Percentiles rank a stretch among this genome's conserved stretches.
phyloP scores from a whole-genome alignment of 2,329 filamentous ascomycete species.

The Ceratocystis destructans region DNA sequence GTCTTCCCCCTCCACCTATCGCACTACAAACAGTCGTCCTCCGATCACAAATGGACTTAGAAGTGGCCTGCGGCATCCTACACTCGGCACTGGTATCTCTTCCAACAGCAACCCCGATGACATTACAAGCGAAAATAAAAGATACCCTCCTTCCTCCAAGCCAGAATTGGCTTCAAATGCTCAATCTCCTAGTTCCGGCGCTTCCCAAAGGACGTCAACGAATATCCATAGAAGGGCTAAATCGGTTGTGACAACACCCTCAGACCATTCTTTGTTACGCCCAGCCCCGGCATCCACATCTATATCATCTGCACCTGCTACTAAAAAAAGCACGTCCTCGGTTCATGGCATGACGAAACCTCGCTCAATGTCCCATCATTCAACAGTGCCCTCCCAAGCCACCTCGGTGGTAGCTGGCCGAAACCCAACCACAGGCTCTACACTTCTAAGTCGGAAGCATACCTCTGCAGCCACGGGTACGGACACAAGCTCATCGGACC shows the following conservation, averaged over 20 bases:
- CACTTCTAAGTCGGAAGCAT: not conserved
- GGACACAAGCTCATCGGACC: not conserved
- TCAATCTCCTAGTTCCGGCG: not conserved
- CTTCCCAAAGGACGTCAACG: not conserved
- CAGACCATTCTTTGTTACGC: not conserved
- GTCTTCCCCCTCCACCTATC: not conserved
- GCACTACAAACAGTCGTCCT: not conserved
- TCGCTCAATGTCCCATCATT: slow-evolving; percentile 21
- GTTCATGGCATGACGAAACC: slow-evolving; percentile 20
- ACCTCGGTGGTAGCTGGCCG: not conserved
- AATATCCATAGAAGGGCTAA: slow-evolving; percentile 10
- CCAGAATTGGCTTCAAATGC: not conserved
- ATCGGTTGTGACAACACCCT: not conserved
- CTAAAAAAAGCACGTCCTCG: not conserved
- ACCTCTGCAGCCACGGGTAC: not conserved
- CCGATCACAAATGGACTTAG: not conserved
- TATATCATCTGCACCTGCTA: not conserved
- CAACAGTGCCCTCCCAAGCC: not conserved
- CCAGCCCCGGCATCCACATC: slow-evolving; percentile 1
- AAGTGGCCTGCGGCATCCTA: not conserved
- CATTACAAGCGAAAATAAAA: slow-evolving; percentile 8
- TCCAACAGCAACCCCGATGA: not conserved
- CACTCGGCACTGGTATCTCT: slow-evolving; percentile 12
- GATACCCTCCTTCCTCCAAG: slow-evolving; percentile 27
- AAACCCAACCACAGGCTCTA: not conserved